phyloP scores from a whole-genome alignment of 176 grass and related monocot genomes.

The Musa schizocarpa region DNA sequence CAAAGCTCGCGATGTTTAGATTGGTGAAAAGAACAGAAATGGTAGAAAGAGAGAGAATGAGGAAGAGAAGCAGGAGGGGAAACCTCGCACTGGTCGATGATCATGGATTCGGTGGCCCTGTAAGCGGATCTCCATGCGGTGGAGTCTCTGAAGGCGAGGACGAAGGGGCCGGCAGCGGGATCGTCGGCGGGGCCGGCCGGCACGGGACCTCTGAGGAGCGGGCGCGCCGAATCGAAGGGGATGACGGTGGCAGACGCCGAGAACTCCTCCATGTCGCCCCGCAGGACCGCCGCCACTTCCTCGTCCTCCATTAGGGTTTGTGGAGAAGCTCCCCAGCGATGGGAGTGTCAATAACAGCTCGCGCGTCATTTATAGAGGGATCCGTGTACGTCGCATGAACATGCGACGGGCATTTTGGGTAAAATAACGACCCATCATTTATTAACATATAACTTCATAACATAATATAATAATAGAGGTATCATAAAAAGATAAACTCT shows the following conservation, averaged over 20 bases:
- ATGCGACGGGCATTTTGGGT: no score
- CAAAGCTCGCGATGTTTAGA: background rate
- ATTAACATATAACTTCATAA: no score
- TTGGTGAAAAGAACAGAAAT: background rate
- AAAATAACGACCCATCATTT: no score
- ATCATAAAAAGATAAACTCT: no score
- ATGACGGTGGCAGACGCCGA: conserved; percentile 30
- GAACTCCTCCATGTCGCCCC: conserved; percentile 21
- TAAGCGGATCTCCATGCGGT: conserved; percentile 26
- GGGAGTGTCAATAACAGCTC: no score
- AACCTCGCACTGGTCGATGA: conserved; percentile 38
- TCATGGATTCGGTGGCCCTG: conserved; percentile 20
- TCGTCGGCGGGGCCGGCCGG: conserved; percentile 20
- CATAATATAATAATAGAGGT: no score
- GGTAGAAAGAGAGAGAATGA: background rate
- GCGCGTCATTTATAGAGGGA: no score
- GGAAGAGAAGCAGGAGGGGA: background rate
- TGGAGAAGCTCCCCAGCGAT: no score
- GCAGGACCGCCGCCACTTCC: conserved; percentile 17
- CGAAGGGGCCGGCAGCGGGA: conserved; percentile 27
- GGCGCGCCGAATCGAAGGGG: conserved; percentile 29
- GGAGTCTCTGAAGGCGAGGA: conserved; percentile 32
- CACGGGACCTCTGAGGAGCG: conserved; percentile 29
- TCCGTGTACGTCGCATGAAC: no score
- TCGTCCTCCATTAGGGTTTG: conserved; percentile 16